Evolutionary conservation across 1,284 basidiomycete species (phyloP).

Genomic region (Mycena sp.): DNA sequence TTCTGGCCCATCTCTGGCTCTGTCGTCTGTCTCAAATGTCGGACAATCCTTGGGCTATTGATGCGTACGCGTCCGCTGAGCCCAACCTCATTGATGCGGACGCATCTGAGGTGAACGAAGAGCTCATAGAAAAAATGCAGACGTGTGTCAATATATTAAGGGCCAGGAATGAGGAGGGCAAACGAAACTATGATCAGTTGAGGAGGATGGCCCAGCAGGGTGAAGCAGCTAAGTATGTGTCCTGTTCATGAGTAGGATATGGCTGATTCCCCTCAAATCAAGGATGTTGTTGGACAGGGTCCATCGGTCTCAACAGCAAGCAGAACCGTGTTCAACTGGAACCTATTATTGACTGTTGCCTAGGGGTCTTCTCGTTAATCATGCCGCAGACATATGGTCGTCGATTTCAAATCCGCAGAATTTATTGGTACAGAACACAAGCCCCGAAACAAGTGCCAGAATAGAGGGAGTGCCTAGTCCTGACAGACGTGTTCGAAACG

Average conservation of each 20-base stretch:
- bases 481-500: slow-evolving; percentile 1
- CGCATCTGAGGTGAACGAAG: slow-evolving; percentile 44
- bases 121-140: slow-evolving; percentile 45
- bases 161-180: slow-evolving; percentile 46
- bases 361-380: slow-evolving; percentile 10
- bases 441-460: slow-evolving; percentile 16
- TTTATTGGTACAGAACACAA: neutral
- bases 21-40: too few species aligned
- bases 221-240: slow-evolving; percentile 45
- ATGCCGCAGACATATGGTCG: neutral
- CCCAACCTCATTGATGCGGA: too few species aligned
- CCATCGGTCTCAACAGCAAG: too few species aligned
- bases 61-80: too few species aligned
- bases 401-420: slow-evolving; percentile 5
- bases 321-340: too few species aligned
- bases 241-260: neutral
- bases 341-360: slow-evolving; percentile 1
- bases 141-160: slow-evolving; percentile 40
- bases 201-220: slow-evolving; percentile 47
- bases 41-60: too few species aligned
- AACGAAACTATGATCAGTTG: slow-evolving; percentile 42
- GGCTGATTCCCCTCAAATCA: neutral
- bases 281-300: slow-evolving; percentile 6
- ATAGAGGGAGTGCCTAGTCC: slow-evolving; percentile 24
- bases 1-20: too few species aligned